Base-by-base conservation (phyloP, 2,329 filamentous ascomycete species). In the Chrysoporthe cubensis region DNA sequence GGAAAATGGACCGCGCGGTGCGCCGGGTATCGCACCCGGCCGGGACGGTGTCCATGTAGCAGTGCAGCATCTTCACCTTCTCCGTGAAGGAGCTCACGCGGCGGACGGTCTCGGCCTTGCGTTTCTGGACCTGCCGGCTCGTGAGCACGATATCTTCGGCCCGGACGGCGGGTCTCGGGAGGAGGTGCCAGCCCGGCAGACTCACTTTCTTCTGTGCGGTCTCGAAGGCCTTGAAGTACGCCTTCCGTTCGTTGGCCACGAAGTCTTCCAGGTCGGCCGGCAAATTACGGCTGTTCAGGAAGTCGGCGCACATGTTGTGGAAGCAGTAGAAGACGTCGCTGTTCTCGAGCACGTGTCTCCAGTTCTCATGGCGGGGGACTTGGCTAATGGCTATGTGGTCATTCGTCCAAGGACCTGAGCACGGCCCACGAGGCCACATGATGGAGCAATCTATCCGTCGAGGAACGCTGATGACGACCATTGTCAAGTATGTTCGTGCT, bases 291-390 rank as follows among this genome's bases (percentile, higher is more conserved):
- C n/a, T 61, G 42, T 46, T n/a, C 14, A 61, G 32, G 18, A 61
- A 61, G n/a, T 61, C 59, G n/a, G 26, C 26, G 16, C 59, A 61
- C 59, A 61, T 61, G 3, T 32, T 44, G 14, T 61, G 43, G 14
- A 61, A 37, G 14, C 59, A 61, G 21, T 34, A 40, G 13, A 61
- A 61, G 42, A 61, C 14, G 32, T 61, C 42, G 5, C 42, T 61
- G 59, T 21, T 61, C 26, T 46, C 42, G 5, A 61, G 59, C 14
- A 61, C 59, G 9, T 61, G n/a, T n/a, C 6, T 61, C 59, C 59
- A 61, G 26, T 48, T 44, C 14, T 61, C 59, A 14, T 46, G n/a
- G 43, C 26, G 59, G 21, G 42, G 42, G 21, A 16, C 59, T 16
- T 61, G 59, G 26, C 21, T 46, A n/a, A 61, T 61, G 13, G 26